Conservation (phyloP, 2,329 filamentous ascomycete genomes). For the Talaromyces funiculosus region DNA sequence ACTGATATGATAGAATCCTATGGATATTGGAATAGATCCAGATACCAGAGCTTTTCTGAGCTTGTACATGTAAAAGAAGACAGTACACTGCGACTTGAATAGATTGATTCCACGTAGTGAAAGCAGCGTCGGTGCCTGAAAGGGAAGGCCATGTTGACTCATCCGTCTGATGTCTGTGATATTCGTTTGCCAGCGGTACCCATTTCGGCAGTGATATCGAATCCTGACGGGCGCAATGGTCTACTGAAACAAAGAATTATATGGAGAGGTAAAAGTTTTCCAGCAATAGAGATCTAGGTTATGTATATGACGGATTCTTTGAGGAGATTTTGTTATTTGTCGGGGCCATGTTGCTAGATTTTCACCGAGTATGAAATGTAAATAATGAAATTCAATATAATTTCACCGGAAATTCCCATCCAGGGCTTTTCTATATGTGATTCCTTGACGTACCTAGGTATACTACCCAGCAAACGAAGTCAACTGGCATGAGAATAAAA, state of each 20-base stretch:
- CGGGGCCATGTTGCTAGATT: background rate
- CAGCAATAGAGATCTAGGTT: background rate
- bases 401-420: background rate
- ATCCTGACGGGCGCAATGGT: background rate
- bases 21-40: too few relatives aligned
- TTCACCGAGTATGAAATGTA: background rate
- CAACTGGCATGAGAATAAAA: background rate
- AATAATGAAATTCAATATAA: background rate
- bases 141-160: background rate
- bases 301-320: too few relatives aligned
- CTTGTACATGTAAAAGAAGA: too few relatives aligned
- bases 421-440: background rate
- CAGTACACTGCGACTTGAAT: background rate
- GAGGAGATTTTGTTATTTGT: background rate
- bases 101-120: background rate
- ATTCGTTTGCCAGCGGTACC: background rate
- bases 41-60: too few relatives aligned
- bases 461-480: background rate
- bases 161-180: background rate
- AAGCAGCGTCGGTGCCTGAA: background rate
- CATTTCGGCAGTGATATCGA: background rate
- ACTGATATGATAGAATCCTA: too few relatives aligned
- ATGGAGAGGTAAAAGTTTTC: background rate
- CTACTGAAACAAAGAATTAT: background rate
- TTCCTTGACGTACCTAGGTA: background rate